These are phyloP conservation scores for Benincasa hispida DNA, from an alignment of 306 rosid genomes.

Conservation along the genomic window DNA sequence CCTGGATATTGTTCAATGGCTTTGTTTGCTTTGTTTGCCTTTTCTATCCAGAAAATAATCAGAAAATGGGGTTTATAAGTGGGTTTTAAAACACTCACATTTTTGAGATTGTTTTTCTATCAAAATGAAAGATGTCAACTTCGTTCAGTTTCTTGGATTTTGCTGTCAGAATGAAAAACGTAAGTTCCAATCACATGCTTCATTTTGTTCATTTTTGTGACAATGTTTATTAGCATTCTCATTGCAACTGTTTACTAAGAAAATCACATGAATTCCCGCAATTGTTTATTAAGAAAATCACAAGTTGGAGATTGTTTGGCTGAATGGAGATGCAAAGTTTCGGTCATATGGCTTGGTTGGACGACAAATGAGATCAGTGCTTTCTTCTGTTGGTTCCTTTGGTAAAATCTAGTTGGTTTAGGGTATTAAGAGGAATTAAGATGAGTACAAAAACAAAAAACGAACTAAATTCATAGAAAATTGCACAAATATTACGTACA, in stretches of 20 bases:
- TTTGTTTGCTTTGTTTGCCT: background rate
- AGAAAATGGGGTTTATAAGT: background rate
- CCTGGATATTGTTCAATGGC: background rate
- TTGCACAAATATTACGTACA: too few relatives aligned
- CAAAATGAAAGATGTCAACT: too few relatives aligned
- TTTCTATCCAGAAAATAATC: background rate
- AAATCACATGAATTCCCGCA: too few relatives aligned
- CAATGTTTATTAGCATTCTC: too few relatives aligned
- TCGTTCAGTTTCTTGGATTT: background rate
- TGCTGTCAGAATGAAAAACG: background rate
- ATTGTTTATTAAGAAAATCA: too few relatives aligned
- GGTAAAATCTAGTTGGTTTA: background rate
- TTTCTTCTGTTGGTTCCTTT: background rate
- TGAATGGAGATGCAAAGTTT: too few relatives aligned
- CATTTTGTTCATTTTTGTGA: too few relatives aligned
- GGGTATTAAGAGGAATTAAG: background rate
- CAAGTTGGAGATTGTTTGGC: too few relatives aligned
- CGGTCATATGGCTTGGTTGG: background rate
- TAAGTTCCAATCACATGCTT: background rate
- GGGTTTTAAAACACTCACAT: background rate
- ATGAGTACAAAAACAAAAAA: too few relatives aligned
- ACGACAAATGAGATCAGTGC: background rate
- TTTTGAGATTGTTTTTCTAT: too few relatives aligned
- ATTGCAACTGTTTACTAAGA: too few relatives aligned
- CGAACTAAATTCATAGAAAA: too few relatives aligned